Evolutionary conservation across 441 rosid genomes (phyloP).

Genomic region (Mallotus repandus): DNA sequence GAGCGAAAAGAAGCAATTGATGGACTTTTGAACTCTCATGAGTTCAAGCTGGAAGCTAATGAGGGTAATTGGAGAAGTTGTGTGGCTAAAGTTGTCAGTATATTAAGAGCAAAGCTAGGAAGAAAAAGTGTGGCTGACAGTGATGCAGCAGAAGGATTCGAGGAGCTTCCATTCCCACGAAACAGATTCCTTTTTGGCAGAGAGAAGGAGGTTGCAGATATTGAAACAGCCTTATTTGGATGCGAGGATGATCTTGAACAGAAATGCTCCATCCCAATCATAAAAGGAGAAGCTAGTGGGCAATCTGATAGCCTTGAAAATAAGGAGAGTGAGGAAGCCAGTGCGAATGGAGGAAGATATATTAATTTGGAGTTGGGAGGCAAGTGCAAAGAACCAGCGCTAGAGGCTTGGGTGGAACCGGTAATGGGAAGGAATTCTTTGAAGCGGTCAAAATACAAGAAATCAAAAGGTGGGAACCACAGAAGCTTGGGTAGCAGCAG

Average conservation of each 20-base stretch:
- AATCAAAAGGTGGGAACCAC: constrained; percentile 54
- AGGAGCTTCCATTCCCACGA: constrained; percentile 74
- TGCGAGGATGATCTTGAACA: constrained; percentile 48
- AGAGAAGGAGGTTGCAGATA: constrained; percentile 69
- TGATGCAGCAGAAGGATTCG: constrained; percentile 46
- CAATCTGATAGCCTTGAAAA: constrained; percentile 80
- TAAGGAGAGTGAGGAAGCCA: constrained; percentile 61
- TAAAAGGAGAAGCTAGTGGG: constrained; percentile 65
- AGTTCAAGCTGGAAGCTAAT: constrained; percentile 74
- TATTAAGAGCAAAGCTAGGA: constrained; percentile 72
- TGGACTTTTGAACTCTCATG: constrained; percentile 66
- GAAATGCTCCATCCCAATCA: constrained; percentile 38
- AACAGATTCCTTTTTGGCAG: constrained; percentile 73
- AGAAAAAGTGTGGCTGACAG: constrained; percentile 64
- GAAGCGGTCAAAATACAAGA: constrained; percentile 66
- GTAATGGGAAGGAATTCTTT: constrained; percentile 55
- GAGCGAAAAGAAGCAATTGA: constrained; percentile 83
- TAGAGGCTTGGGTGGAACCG: constrained; percentile 70
- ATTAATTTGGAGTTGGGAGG: constrained; percentile 67
- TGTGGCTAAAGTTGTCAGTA: constrained; percentile 48
- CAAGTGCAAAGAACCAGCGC: constrained; percentile 59
- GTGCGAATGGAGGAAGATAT: constrained; percentile 47
- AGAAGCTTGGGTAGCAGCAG: constrained; percentile 50
- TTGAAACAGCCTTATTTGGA: constrained; percentile 76
- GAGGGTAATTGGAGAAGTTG: constrained; percentile 85